phyloP scores from a whole-genome alignment of 805 yeast genomes.

The Ogataea paradorogensis region DNA sequence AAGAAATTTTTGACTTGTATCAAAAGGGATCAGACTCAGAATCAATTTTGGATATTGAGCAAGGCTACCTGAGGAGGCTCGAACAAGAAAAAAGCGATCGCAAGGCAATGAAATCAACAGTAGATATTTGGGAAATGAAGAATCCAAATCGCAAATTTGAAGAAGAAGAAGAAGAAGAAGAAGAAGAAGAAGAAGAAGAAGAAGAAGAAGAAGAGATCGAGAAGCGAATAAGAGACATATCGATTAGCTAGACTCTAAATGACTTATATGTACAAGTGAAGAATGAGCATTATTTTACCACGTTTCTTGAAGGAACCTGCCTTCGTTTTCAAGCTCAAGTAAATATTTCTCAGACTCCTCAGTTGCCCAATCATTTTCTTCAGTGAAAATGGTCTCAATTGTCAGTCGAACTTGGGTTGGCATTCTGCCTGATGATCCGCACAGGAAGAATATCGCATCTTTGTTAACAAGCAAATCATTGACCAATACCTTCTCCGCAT shows the following conservation, averaged over 20 bases:
- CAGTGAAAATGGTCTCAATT: constrained; percentile 56
- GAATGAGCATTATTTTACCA: constrained; percentile 48
- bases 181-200: constrained; percentile 6
- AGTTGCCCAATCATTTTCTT: constrained; percentile 38
- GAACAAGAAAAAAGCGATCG: constrained; percentile 66
- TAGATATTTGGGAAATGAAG: constrained; percentile 76
- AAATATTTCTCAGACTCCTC: constrained; percentile 52
- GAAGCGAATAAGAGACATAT: background rate
- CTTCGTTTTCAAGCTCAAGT: constrained; percentile 55
- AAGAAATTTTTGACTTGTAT: constrained; percentile 71
- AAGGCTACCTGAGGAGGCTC: constrained; percentile 64
- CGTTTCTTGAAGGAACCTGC: constrained; percentile 81
- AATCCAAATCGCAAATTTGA: constrained; percentile 62
- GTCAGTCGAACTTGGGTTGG: constrained; percentile 81
- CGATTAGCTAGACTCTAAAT: background rate
- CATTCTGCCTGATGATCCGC: constrained; percentile 96
- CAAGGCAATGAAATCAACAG: constrained; percentile 48
- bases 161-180: constrained; percentile 25
- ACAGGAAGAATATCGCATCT: constrained; percentile 67
- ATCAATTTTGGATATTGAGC: constrained; percentile 69
- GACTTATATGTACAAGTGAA: too few species aligned
- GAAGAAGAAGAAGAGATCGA: constrained; percentile 6
- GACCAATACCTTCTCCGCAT: constrained; percentile 46
- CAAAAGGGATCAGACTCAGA: constrained; percentile 78
- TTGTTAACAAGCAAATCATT: constrained; percentile 50